A percentile compares a stretch with the other conserved stretches of the same genome.
These are phyloP conservation scores for Diplodia seriata DNA, from an alignment of 2,329 filamentous ascomycete genomes.

Conservation along the genomic window DNA sequence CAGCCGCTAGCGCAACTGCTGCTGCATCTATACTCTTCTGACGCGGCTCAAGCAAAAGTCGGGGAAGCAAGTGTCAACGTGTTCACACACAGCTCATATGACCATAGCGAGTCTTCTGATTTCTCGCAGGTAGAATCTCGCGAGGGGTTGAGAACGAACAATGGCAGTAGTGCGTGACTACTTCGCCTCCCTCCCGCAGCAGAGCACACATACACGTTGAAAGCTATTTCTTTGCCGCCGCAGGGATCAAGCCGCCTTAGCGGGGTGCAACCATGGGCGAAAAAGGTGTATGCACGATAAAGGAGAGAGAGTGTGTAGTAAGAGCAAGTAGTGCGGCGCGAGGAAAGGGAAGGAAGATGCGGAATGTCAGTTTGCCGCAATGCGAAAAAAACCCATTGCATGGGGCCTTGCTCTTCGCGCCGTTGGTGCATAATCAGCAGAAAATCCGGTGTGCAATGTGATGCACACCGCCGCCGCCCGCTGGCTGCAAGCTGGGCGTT, in stretches of 20 bases:
- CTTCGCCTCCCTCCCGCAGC: neutral
- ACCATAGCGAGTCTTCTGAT: too few relatives aligned
- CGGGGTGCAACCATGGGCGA: too few relatives aligned
- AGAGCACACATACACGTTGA: too few relatives aligned
- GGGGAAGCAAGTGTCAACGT: neutral
- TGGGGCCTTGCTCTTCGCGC: neutral
- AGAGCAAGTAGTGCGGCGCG: too few relatives aligned
- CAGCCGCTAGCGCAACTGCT: neutral
- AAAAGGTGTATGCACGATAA: too few relatives aligned
- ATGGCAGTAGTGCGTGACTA: neutral
- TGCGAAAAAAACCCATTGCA: neutral
- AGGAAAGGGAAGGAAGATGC: too few relatives aligned
- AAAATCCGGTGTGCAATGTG: neutral
- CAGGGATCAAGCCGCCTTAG: too few relatives aligned
- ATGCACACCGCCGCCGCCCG: neutral
- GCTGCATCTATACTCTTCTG: neutral
- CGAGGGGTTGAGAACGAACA: neutral
- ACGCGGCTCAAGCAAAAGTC: neutral
- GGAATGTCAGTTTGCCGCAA: neutral
- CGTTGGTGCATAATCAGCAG: neutral
- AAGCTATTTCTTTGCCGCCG: too few relatives aligned
- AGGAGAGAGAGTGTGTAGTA: too few relatives aligned
- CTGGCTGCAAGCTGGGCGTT: neutral
- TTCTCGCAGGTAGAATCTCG: too few relatives aligned
- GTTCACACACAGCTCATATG: neutral